A percentile compares a stretch with the other conserved stretches of the same genome.
Evolutionary conservation across 768 basidiomycete species (phyloP).

Genomic region (Phlegmacium glaucopus): DNA sequence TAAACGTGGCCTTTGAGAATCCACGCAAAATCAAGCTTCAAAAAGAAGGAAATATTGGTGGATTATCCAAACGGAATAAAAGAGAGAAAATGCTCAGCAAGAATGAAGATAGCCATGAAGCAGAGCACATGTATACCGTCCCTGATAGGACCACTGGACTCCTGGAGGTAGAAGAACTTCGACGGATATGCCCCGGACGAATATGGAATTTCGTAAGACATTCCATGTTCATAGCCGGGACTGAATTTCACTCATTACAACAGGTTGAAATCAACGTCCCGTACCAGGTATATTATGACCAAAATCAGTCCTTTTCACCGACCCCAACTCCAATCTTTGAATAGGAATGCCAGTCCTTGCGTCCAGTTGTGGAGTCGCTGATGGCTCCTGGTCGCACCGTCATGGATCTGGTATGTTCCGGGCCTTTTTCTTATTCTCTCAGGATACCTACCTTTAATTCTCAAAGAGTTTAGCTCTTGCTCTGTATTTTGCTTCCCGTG

Average conservation of each 20-base stretch:
- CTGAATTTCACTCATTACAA: neutral
- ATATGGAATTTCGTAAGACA: conserved; percentile 84
- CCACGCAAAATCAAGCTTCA: conserved; percentile 68
- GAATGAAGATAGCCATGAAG: conserved; percentile 57
- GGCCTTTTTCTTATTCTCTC: neutral
- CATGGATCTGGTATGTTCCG: conserved; percentile 77
- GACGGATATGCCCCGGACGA: conserved; percentile 69
- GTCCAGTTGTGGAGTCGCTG: conserved; percentile 53
- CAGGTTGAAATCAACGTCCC: conserved; percentile 86
- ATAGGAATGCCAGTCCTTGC: conserved; percentile 66
- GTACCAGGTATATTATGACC: conserved; percentile 49
- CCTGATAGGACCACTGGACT: conserved; percentile 87
- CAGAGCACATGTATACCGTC: conserved; percentile 74
- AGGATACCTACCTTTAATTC: conserved; percentile 1
- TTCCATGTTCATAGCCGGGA: conserved; percentile 1
- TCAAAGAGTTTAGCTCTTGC: conserved; percentile 85
- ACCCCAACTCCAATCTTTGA: neutral
- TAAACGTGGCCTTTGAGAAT: conserved; percentile 96
- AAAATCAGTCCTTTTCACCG: no score
- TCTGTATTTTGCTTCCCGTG: conserved; percentile 89
- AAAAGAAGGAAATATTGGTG: conserved; percentile 42
- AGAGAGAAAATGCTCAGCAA: conserved; percentile 7
- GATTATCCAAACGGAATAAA: conserved; percentile 21
- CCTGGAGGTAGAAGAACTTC: conserved; percentile 74
- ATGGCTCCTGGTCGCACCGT: conserved; percentile 83